Evolutionary conservation across 306 rosid species (phyloP), one percentile per base, ranked within the genome.

Genomic region (Carpinus viminea): DNA sequence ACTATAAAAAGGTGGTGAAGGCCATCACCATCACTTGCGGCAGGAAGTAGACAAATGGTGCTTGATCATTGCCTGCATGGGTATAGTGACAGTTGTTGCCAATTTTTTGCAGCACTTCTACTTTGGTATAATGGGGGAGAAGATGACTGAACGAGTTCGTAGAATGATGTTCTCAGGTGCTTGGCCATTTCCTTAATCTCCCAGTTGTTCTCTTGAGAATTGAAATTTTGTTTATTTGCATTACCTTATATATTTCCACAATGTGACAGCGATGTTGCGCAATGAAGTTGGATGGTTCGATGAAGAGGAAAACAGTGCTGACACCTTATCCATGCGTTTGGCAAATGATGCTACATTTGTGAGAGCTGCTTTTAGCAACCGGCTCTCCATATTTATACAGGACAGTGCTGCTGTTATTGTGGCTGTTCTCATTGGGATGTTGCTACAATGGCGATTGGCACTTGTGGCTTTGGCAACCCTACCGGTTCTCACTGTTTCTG

Each of bases 121-220:
- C 90, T 96, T 96, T 73, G 99, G 99, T 74, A 96, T 96, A 60
- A 96, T 96, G 99, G 99, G 99, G 76, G 99, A 96, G 92, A 96
- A 96, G 87, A 96, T 96, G 99, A 96, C 99, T 12, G 99, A 96
- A 76, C 91, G 99, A 76, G 99, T 96, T 83, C 87, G 99, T 80
- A 96, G 99, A 96, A 96, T 96, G 99, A 96, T 96, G 99, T 96
- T 96, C 79, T 96, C 99, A 89, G 99, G 99, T 93, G 76, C 20
- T 68, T 71, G 62, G 45, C 76, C 52, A 46, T 57, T 88, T 74
- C 62, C 61, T 74, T 80, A 5, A 11, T 55, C 15, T 57, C 36
- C 55, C 54, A 36, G 70, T 65, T 41, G 57, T 72, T 80, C 77
- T 59, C n/a, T 72, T 60, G 17, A 55, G 64, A 20, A 38, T 48